These are phyloP conservation scores for Thalassiosira mediterranea DNA, from an alignment of 352 stramenopile species.

Conservation along the genomic window DNA sequence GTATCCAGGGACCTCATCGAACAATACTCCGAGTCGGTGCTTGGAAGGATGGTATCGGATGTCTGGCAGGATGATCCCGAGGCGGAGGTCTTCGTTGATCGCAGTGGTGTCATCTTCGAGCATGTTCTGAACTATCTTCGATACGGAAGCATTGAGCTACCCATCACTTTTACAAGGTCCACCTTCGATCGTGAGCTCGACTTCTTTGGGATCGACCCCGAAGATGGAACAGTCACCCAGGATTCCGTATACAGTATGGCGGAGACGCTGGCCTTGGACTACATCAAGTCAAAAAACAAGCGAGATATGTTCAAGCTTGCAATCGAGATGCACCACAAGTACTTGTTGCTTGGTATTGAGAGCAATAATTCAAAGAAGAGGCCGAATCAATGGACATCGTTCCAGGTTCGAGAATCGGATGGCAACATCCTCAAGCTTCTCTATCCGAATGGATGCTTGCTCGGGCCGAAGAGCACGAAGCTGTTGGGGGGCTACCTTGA, in stretches of 20 bases:
- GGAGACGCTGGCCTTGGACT: not conserved
- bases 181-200: conserved; percentile 3
- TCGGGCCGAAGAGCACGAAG: no score
- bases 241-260: not conserved
- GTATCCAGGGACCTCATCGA: conserved; percentile 38
- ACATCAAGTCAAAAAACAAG: not conserved
- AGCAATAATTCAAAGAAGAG: not conserved
- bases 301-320: not conserved
- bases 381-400: no score
- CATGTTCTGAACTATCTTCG: no score
- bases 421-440: no score
- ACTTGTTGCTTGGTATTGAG: no score
- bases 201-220: not conserved
- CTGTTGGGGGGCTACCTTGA: no score
- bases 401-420: no score
- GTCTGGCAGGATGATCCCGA: conserved; percentile 27
- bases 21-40: conserved; percentile 18
- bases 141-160: no score
- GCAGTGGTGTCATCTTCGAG: conserved; percentile 24
- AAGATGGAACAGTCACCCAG: not conserved
- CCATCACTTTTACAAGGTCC: conserved; percentile 8
- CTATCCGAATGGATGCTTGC: no score
- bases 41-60: conserved; percentile 30
- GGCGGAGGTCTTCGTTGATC: conserved; percentile 33
- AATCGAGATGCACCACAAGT: not conserved